Evolutionary conservation across 2,329 filamentous ascomycete species (phyloP).

Genomic region (Apiospora hydei): DNA sequence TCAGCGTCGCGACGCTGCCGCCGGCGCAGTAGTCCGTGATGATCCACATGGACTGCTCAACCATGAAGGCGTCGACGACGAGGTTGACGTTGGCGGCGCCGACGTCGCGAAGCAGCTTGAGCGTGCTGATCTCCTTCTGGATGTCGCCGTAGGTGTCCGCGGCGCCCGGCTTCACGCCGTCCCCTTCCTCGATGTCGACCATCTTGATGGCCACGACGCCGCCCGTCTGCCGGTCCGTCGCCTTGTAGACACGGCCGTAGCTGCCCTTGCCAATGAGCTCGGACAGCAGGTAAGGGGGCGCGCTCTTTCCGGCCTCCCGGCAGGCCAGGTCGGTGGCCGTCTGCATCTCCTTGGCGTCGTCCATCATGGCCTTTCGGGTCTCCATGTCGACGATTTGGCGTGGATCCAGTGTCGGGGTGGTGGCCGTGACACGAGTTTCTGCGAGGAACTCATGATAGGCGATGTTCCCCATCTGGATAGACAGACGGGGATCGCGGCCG

Average conservation of each 20-base stretch:
- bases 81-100: constrained; percentile 82
- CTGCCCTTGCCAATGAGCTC: constrained; percentile 80
- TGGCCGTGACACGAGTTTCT: neutral
- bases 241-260: constrained; percentile 78
- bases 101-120: constrained; percentile 76
- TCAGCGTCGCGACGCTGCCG: constrained; percentile 78
- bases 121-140: constrained; percentile 71
- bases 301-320: constrained; percentile 62
- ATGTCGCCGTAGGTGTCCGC: constrained; percentile 74
- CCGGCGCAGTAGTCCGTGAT: constrained; percentile 87
- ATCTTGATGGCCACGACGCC: constrained; percentile 79
- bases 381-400: neutral
- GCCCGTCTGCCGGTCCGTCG: constrained; percentile 52
- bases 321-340: constrained; percentile 68
- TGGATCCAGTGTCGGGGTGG: neutral
- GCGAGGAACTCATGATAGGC: constrained; percentile 8
- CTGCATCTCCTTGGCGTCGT: constrained; percentile 77
- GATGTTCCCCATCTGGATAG: neutral
- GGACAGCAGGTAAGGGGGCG: constrained; percentile 70
- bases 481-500: neutral
- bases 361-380: constrained; percentile 43
- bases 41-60: constrained; percentile 86
- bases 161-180: constrained; percentile 69
- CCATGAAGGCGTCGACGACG: constrained; percentile 79
- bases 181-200: constrained; percentile 82